Evolutionary conservation across 83 land plant genomes (phyloP).

Genomic region (Thuja plicata): DNA sequence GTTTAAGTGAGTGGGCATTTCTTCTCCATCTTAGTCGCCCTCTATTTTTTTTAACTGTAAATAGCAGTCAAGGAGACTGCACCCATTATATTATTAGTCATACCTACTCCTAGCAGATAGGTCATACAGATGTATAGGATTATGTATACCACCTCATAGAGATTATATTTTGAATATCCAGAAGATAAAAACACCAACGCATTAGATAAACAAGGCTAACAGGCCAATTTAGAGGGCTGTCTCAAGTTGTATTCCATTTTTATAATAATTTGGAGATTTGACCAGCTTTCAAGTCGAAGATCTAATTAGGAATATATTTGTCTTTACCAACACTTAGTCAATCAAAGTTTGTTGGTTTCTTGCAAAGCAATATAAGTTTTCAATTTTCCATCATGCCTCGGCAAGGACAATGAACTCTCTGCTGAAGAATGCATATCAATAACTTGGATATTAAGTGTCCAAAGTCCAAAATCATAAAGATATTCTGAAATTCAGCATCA

Average conservation of each 20-base stretch:
- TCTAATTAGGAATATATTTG: not conserved
- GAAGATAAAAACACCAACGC: not conserved
- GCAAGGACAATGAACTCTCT: not conserved
- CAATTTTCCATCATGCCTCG: not conserved
- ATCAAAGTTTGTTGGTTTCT: not conserved
- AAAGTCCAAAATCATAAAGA: not conserved
- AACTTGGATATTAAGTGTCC: not conserved
- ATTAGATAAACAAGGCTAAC: not conserved
- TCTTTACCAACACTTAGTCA: not conserved
- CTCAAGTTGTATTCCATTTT: not conserved
- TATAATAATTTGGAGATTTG: not conserved
- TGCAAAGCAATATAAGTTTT: not conserved
- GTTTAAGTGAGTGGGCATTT: not conserved
- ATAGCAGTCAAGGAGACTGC: too few relatives aligned
- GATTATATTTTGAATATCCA: not conserved
- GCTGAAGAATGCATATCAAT: not conserved
- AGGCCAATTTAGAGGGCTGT: not conserved
- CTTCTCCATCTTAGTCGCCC: not conserved
- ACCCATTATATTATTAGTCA: not conserved
- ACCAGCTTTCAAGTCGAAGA: not conserved
- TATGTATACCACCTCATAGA: not conserved
- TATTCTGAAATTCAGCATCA: not conserved
- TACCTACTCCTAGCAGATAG: not conserved
- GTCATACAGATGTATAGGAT: not conserved
- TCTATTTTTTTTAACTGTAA: too few relatives aligned